Conservation (phyloP, 2,329 filamentous ascomycete genomes). For the Penicillium sclerotigenum region DNA sequence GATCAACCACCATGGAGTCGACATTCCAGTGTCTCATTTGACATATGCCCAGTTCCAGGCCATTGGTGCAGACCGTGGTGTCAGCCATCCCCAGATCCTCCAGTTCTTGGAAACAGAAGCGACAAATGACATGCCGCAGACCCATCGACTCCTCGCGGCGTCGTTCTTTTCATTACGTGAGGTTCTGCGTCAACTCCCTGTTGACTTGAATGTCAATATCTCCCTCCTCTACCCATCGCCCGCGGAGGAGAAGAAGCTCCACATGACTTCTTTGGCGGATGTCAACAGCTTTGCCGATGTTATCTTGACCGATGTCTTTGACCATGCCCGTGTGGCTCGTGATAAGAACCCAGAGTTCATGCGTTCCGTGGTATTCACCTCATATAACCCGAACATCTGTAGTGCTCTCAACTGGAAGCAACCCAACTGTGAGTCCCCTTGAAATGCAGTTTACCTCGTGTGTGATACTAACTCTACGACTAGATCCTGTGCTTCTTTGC, state of each 20-base stretch:
- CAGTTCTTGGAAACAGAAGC: conserved; percentile 33
- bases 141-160: conserved; percentile 69
- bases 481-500: conserved; percentile 86
- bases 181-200: conserved; percentile 70
- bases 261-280: conserved; percentile 71
- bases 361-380: conserved; percentile 88
- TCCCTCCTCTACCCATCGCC: conserved; percentile 82
- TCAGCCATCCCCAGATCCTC: conserved; percentile 27
- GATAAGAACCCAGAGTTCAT: conserved; percentile 67
- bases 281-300: conserved; percentile 84
- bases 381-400: conserved; percentile 85
- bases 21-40: conserved; percentile 77
- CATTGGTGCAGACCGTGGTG: conserved; percentile 40
- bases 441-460: not conserved
- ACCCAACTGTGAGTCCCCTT: conserved; percentile 71
- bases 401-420: conserved; percentile 99
- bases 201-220: conserved; percentile 83
- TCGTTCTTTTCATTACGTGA: conserved; percentile 79
- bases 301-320: conserved; percentile 81
- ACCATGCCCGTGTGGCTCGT: conserved; percentile 73
- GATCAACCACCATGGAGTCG: conserved; percentile 69
- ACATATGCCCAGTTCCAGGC: conserved; percentile 59
- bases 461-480: not conserved
- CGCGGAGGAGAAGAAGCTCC: conserved; percentile 66
- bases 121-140: conserved; percentile 53